A percentile compares a stretch with the other conserved stretches of the same genome.
phyloP scores from a whole-genome alignment of 768 basidiomycete species.

The Tylopilus plumbeoviolaceoides region DNA sequence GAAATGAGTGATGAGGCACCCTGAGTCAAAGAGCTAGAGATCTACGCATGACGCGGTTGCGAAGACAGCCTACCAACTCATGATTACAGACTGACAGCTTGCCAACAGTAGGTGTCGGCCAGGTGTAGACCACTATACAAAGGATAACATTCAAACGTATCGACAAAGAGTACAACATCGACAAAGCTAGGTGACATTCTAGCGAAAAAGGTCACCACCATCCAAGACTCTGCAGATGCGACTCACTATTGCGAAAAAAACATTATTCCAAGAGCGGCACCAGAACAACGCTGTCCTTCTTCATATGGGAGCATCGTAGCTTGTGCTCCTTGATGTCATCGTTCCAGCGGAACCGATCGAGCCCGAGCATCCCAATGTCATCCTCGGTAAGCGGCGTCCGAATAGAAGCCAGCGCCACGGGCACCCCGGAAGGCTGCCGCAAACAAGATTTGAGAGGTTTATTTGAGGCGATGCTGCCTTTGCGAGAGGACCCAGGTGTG shows the following conservation, averaged over 20 bases:
- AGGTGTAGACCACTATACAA: neutral
- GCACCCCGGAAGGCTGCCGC: neutral
- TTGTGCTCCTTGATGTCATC: slow-evolving; percentile 13
- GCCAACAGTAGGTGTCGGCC: neutral
- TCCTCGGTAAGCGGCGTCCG: slow-evolving; percentile 15
- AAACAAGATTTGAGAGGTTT: slow-evolving; percentile 15
- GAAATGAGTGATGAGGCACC: too few species aligned
- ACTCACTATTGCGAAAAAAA: neutral
- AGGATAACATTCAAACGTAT: neutral
- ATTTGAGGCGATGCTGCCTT: neutral
- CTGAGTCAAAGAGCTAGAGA: too few species aligned
- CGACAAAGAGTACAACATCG: neutral
- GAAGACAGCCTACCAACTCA: too few species aligned
- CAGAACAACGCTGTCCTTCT: slow-evolving; percentile 20
- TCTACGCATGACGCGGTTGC: too few species aligned
- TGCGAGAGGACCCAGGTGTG: neutral
- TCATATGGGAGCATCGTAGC: slow-evolving; percentile 11
- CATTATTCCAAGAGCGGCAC: slow-evolving; percentile 15
- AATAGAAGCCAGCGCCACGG: slow-evolving; percentile 2
- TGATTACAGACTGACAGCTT: too few species aligned
- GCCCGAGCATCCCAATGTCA: slow-evolving; percentile 24
- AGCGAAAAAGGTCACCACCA: neutral
- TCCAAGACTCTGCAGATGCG: neutral
- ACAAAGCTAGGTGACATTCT: neutral
- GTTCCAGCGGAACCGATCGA: slow-evolving; percentile 23